phyloP scores from a whole-genome alignment of 768 basidiomycete genomes.

The Imleria badia region DNA sequence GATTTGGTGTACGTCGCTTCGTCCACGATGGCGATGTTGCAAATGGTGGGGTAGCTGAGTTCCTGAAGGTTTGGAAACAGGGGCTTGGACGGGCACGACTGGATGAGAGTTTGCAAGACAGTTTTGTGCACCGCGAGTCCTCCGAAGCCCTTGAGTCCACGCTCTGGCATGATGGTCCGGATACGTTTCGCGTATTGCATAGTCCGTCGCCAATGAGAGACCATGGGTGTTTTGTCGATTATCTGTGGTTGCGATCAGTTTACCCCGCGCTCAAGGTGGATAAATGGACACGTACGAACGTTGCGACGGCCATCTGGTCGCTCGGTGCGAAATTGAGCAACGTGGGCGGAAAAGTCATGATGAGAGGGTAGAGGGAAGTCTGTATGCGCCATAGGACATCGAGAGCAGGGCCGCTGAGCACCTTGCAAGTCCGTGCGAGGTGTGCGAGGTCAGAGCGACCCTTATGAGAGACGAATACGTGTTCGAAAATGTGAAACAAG shows the following conservation, averaged over 20 bases:
- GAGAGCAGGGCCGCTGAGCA: conserved; percentile 18
- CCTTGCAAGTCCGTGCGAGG: conserved; percentile 19
- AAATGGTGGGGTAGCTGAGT: conserved; percentile 13
- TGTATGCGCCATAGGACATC: conserved; percentile 24
- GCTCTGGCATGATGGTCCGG: conserved; percentile 11
- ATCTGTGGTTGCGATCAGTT: conserved; percentile 3
- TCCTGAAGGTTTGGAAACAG: conserved; percentile 25
- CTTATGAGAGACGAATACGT: conserved; percentile 3
- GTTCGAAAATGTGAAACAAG: conserved; percentile 16
- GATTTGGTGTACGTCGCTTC: conserved; percentile 10
- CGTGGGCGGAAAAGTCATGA: conserved; percentile 17
- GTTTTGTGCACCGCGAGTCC: conserved; percentile 15
- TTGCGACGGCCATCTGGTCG: conserved; percentile 15
- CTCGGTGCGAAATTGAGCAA: conserved; percentile 15
- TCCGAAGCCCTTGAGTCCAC: conserved; percentile 1
- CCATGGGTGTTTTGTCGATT: conserved; percentile 11
- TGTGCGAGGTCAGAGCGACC: conserved; percentile 13
- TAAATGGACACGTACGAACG: conserved; percentile 10
- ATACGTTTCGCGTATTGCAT: conserved; percentile 22
- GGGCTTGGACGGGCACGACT: conserved; percentile 21
- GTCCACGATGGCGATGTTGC: conserved; percentile 19
- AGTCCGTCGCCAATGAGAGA: conserved; percentile 19
- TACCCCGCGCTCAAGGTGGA: too few relatives aligned
- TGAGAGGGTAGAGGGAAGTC: conserved; percentile 17
- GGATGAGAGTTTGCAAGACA: conserved; percentile 17